phyloP scores from a whole-genome alignment of 2,329 filamentous ascomycete species.

The Orbilia javanica region DNA sequence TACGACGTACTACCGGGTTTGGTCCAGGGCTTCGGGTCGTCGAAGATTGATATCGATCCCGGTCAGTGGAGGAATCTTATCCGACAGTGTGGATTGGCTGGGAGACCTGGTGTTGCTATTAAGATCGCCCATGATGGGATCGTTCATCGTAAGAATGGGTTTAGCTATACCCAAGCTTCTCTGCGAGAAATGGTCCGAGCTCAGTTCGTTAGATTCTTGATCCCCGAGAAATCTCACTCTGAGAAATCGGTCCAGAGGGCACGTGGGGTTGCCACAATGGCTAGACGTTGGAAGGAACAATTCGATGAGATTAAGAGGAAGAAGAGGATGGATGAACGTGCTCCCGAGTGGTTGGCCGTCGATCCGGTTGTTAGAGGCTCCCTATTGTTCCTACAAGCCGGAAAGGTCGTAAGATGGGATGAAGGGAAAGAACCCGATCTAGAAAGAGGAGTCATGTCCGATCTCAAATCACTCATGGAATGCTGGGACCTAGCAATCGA shows the following conservation, averaged over 20 bases:
- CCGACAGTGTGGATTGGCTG: constrained; percentile 22
- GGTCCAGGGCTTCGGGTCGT: constrained; percentile 31
- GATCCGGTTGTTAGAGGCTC: constrained; percentile 46
- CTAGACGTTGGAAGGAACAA: constrained; percentile 36
- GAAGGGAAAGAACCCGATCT: constrained; percentile 28
- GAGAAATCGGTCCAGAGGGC: constrained; percentile 31
- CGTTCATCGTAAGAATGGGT: constrained; percentile 44
- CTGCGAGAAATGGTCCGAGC: constrained; percentile 45
- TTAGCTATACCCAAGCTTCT: constrained; percentile 28
- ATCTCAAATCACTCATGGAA: constrained; percentile 27
- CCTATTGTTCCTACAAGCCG: constrained; percentile 38
- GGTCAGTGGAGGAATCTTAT: constrained; percentile 52
- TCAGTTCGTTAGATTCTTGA: constrained; percentile 45
- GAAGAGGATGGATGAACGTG: constrained; percentile 10
- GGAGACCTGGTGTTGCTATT: constrained; percentile 40
- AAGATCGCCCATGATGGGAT: constrained; percentile 46
- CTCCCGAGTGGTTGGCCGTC: constrained; percentile 41
- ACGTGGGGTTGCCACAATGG: constrained; percentile 2
- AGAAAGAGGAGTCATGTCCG: constrained; percentile 7
- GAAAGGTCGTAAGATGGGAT: constrained; percentile 37
- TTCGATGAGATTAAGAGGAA: constrained; percentile 19
- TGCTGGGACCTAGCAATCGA: constrained; percentile 29
- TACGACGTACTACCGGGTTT: constrained; percentile 47
- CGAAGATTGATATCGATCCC: constrained; percentile 21
- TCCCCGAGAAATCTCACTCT: constrained; percentile 27